Conservation (phyloP, 108 stramenopile species). For the Pseudonitzschia multiseries region DNA sequence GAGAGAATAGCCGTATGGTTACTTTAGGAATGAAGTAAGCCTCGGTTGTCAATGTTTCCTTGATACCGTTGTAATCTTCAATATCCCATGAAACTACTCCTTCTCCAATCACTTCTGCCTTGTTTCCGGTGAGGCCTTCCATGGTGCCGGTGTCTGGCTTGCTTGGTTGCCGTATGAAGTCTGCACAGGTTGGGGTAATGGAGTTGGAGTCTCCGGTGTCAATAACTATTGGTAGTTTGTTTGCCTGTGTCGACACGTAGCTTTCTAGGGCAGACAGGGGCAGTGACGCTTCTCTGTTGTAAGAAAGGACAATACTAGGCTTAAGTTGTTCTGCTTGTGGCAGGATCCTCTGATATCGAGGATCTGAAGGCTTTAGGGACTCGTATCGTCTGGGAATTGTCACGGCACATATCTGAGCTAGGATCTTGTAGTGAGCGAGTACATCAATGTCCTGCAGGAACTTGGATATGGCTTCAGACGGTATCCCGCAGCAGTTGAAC, state of each 20-base stretch:
- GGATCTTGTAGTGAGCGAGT: too few relatives aligned
- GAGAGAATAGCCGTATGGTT: slow-evolving; percentile 26
- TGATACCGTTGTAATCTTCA: slow-evolving; percentile 5
- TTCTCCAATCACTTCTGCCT: slow-evolving; percentile 17
- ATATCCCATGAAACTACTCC: slow-evolving; percentile 38
- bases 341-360: too few relatives aligned
- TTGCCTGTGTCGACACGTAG: background rate
- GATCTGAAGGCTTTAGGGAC: too few relatives aligned
- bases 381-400: too few relatives aligned
- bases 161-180: slow-evolving; percentile 16
- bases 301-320: too few relatives aligned
- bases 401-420: too few relatives aligned
- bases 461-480: too few relatives aligned
- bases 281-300: too few relatives aligned
- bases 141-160: background rate
- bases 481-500: too few relatives aligned
- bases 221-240: slow-evolving; percentile 26
- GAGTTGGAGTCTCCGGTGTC: slow-evolving; percentile 34
- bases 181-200: slow-evolving; percentile 26
- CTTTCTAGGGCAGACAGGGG: too few relatives aligned
- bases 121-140: background rate
- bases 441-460: too few relatives aligned
- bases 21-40: slow-evolving; percentile 30
- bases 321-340: too few relatives aligned
- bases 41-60: background rate